Conservation (phyloP, 192 early-diverging fungal genomes). For the Rhizophagus prolifer region DNA sequence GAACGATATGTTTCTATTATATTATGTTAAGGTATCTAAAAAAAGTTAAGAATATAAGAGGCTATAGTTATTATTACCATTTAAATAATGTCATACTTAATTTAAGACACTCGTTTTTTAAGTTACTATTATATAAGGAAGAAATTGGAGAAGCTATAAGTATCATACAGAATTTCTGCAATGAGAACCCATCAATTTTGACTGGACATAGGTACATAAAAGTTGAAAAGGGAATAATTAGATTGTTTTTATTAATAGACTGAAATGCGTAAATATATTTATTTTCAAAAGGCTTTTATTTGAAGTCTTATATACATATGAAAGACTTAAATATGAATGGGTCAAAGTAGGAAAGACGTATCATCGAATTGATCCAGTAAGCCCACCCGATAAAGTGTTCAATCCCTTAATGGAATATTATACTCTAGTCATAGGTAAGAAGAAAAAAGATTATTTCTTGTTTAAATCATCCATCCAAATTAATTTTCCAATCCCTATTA, state of each 20-base stretch:
- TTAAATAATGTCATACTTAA: neutral
- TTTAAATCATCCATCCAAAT: neutral
- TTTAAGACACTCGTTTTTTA: neutral
- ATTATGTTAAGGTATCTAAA: slow-evolving; percentile 10
- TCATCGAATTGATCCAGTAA: slow-evolving; percentile 21
- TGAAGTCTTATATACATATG: slow-evolving; percentile 8
- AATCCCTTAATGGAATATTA: slow-evolving; percentile 17
- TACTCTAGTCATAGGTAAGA: neutral
- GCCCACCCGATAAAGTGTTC: neutral
- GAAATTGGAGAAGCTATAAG: slow-evolving; percentile 3
- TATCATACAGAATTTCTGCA: neutral
- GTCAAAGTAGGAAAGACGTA: slow-evolving; percentile 4
- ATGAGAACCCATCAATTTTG: neutral
- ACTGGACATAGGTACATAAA: slow-evolving; percentile 8
- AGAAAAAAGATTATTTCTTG: neutral
- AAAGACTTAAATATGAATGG: slow-evolving; percentile 11
- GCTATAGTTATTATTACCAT: neutral
- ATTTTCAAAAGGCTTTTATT: slow-evolving; percentile 16
- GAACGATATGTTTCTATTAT: slow-evolving; percentile 19
- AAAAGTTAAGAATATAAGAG: neutral
- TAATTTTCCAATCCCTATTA: neutral
- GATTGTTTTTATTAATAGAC: neutral
- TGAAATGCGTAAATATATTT: neutral
- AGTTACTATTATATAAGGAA: neutral
- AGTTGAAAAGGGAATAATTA: neutral